phyloP scores from a whole-genome alignment of 148 eudicot genomes.

The Vaccinium vitisidaea region DNA sequence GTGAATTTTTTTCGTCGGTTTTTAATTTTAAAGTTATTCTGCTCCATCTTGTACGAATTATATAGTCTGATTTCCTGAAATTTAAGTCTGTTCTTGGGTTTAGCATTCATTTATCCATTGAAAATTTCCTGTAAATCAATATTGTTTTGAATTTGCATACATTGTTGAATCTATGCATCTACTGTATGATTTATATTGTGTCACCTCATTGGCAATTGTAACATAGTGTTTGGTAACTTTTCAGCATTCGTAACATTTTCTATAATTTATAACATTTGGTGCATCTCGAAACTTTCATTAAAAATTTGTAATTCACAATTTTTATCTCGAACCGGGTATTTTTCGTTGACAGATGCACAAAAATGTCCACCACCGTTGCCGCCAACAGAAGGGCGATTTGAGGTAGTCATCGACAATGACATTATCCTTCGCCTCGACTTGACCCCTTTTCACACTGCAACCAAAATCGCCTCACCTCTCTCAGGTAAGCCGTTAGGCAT shows the following conservation, averaged over 20 bases:
- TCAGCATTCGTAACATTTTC: too few relatives aligned
- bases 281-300: too few relatives aligned
- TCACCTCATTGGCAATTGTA: too few relatives aligned
- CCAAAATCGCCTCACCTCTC: slow-evolving; percentile 45
- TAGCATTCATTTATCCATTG: background rate
- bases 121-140: background rate
- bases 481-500: slow-evolving; percentile 32
- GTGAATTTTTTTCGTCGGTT: background rate
- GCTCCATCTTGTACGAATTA: background rate
- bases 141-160: background rate
- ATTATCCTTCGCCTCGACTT: slow-evolving; percentile 63
- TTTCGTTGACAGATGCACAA: slow-evolving; percentile 28
- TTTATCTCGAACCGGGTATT: background rate
- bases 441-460: slow-evolving; percentile 53
- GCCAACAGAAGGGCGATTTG: slow-evolving; percentile 67
- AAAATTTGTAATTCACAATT: too few relatives aligned
- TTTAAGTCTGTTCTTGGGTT: background rate
- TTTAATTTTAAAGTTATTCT: background rate
- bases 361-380: slow-evolving; percentile 66
- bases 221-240: too few relatives aligned
- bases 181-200: too few relatives aligned
- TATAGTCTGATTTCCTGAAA: background rate
- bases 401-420: slow-evolving; percentile 63
- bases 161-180: background rate
- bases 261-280: too few relatives aligned